phyloP scores from a whole-genome alignment of 345 rosid species.

The Eucalyptus erythrocorys region DNA sequence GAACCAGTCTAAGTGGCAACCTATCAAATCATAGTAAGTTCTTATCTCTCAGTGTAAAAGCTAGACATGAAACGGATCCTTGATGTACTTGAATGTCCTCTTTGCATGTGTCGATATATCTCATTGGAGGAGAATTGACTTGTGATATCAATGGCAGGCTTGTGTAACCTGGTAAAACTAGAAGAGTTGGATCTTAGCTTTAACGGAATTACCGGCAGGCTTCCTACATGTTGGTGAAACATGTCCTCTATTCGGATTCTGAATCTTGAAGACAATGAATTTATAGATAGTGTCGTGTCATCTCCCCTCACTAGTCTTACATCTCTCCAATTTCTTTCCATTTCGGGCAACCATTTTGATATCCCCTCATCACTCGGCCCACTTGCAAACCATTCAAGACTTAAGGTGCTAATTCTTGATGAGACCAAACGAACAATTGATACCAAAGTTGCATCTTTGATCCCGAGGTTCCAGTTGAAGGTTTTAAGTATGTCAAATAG shows the following conservation, averaged over 20 bases:
- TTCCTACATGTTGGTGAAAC: not conserved
- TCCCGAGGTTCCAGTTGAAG: not conserved
- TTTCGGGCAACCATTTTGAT: not conserved
- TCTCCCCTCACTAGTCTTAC: not conserved
- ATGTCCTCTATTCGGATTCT: not conserved
- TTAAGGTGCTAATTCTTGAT: not conserved
- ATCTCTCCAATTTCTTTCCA: not conserved
- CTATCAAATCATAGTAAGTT: not conserved
- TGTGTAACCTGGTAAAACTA: not conserved
- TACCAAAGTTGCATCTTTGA: not conserved
- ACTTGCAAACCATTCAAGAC: not conserved
- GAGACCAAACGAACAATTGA: not conserved
- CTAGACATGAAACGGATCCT: not conserved
- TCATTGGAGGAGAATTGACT: rapidly evolving
- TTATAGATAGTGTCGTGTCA: not conserved
- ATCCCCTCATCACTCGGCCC: not conserved
- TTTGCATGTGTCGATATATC: not conserved
- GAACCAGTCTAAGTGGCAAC: rapidly evolving
- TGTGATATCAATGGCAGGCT: not conserved
- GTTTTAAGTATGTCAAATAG: not conserved
- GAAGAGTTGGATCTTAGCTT: not conserved
- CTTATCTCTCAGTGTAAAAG: not conserved
- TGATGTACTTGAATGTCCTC: not conserved
- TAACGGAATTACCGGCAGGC: rapidly evolving
- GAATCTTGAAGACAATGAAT: not conserved